These are phyloP conservation scores for Colletotrichum brevisporum DNA, from an alignment of 2,329 filamentous ascomycete genomes.

Conservation along the genomic window DNA sequence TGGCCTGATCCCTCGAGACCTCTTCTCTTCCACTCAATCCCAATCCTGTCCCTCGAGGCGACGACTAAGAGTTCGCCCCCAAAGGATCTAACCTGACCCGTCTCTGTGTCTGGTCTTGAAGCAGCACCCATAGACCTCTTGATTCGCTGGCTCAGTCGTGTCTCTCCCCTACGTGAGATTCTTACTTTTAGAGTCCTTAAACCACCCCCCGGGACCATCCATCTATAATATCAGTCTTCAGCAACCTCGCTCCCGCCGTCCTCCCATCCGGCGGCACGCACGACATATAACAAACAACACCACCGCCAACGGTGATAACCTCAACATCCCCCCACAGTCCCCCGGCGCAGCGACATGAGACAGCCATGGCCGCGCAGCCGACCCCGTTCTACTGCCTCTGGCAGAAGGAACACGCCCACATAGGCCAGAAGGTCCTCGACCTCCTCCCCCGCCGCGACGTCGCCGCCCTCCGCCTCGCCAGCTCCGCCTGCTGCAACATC, in stretches of 20 bases:
- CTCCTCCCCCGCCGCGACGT: slow-evolving; percentile 65
- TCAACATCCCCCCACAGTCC: slow-evolving; percentile 1
- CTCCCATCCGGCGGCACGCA: no score
- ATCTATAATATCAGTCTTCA: background rate
- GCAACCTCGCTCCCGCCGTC: background rate
- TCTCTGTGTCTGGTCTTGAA: no score
- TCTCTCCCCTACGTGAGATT: background rate
- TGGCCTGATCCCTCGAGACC: slow-evolving; percentile 36
- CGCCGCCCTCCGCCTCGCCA: slow-evolving; percentile 75
- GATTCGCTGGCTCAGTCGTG: background rate
- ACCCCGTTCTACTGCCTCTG: slow-evolving; percentile 68
- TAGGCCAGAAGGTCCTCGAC: slow-evolving; percentile 66
- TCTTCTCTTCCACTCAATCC: slow-evolving; percentile 16
- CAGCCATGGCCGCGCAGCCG: slow-evolving; percentile 64
- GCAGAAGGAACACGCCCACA: slow-evolving; percentile 58
- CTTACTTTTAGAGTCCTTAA: slow-evolving; percentile 24
- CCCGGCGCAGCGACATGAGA: slow-evolving; percentile 60
- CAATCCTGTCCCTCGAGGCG: slow-evolving; percentile 12
- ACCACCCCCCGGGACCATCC: background rate
- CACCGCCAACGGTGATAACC: background rate
- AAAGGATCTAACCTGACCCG: background rate
- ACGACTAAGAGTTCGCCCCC: slow-evolving; percentile 14
- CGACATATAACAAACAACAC: background rate
- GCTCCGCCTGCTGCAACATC: slow-evolving; percentile 78
- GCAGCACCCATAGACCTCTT: no score